Base-by-base conservation (phyloP, 306 rosid species). In the Herpetospermum pedunculosum region DNA sequence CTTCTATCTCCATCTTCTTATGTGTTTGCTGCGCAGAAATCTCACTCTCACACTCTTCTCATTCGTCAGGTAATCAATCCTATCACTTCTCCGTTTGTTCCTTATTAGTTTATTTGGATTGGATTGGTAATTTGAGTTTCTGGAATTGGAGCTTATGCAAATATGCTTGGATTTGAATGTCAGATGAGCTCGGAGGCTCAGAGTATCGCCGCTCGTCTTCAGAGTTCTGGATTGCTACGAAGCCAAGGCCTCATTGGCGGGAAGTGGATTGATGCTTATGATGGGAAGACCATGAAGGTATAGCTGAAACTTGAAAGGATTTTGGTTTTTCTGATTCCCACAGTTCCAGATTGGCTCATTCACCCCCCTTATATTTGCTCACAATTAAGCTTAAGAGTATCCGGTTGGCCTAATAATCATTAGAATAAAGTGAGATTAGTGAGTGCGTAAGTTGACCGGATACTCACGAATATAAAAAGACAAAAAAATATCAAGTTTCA, bases 181-280 rank as follows among this genome's bases (percentile, higher is more conserved):
- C 89, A 94, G 99, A 84, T 91, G 53, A 88, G 83, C 76, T 82
- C 54, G 80, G 88, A 89, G 37, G 85, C 90, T 8, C 72, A 74
- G 54, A 84, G 80, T 68, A 70, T 85, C 70, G 79, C 88, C 58
- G 72, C 92, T 76, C 89, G 80, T 84, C 97, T 94, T 38, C 81
- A 12, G 43, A 85, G 76, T 76, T 80, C 91, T 50, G 99, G 96
- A 37, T 78, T 94, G 50, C 76, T 89, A 80, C 87, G 92, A 72
- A 91, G 87, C 44, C 92, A 91, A 82, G 99, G 96, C 72, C 99
- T 94, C 68, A 88, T 94, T 74, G 99, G 92, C 58, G 99, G 92
- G 71, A 87, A 85, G 83, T 94, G 99, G 99, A 73, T 65, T 14
- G 96, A 94, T 81, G 89, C 99, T 68, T 89, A 91, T 76, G 96